Base-by-base conservation (phyloP, 2,329 filamentous ascomycete species). In the Samsoniella hepiali region DNA sequence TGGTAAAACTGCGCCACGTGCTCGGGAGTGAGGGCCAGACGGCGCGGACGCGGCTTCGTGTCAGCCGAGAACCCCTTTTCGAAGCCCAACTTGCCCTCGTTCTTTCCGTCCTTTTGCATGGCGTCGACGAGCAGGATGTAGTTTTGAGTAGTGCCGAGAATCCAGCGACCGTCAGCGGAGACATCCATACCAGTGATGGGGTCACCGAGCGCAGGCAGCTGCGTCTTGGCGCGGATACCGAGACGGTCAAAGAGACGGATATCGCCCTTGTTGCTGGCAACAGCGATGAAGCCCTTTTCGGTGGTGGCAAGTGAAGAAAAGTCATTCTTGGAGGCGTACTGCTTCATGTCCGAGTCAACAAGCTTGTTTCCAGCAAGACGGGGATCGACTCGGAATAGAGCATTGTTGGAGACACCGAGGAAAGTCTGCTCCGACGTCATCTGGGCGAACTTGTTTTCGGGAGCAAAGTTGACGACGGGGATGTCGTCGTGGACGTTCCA, bases 401-500 rank as follows among this genome's bases (percentile, higher is more conserved):
- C 93, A 69, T 99, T 99, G 73, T 88, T 86, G 9, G 93, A 97
- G 32, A 97, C 87, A 77, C 95, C 95, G 10, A 99, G 81, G 82
- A 99, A 98, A 0, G 95, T 96, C 72, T 97, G 93, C 73, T 97
- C 93, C 65, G 89, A 88, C 0, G 93, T 97, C 90, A 96, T 97
- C 79, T 99, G 95, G 1, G 95, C 88, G 72, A 97, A 99, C 85
- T 99, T 99, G 84, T 89, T 97, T 76, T 97, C 93, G 0, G 95
- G 95, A 0, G 91, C 91, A 76, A 98, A 98, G 10, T 89, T 95
- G 62, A 91, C 88, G 65, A 98, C 91, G 0, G 91, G 89, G 62
- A 99, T 97, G 73, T 98, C 91, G 66, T 99, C 94, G 72, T 99
- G 94, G 15, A 99, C 85, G 70, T 97, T 97, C 95, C 95, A 99